Conservation (phyloP, 1,284 basidiomycete species). For the Pholiota adiposa region DNA sequence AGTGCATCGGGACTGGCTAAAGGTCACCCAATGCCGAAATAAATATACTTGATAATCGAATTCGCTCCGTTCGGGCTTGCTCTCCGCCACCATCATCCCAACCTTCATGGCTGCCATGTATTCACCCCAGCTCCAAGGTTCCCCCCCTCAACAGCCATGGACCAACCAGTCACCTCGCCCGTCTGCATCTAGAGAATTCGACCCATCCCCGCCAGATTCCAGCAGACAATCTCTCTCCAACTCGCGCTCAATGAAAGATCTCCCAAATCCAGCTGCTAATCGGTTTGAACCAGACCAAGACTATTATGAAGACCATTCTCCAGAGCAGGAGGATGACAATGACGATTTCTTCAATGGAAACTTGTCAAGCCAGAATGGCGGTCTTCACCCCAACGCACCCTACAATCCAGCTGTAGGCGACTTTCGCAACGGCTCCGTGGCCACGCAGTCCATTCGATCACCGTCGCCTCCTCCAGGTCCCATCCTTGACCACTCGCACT, state of each 20-base stretch:
- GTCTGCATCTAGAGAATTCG: slow-evolving; percentile 25
- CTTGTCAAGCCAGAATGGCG: slow-evolving; percentile 28
- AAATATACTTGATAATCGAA: slow-evolving; percentile 5
- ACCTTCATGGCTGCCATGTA: slow-evolving; percentile 30
- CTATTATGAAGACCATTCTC: slow-evolving; percentile 35
- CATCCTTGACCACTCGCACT: slow-evolving; percentile 91
- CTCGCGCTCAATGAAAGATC: slow-evolving; percentile 23
- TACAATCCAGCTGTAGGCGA: slow-evolving; percentile 34
- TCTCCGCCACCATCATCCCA: slow-evolving; percentile 22
- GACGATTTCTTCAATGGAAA: slow-evolving; percentile 51
- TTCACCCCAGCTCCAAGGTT: slow-evolving; percentile 24
- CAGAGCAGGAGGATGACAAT: slow-evolving; percentile 41
- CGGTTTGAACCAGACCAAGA: slow-evolving; percentile 30
- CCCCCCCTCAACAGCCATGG: slow-evolving; percentile 25
- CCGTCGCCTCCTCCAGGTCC: slow-evolving; percentile 64
- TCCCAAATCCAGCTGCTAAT: slow-evolving; percentile 20
- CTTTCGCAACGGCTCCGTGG: slow-evolving; percentile 36
- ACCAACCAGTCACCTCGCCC: slow-evolving; percentile 24
- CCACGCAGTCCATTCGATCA: slow-evolving; percentile 49
- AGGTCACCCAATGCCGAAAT: slow-evolving; percentile 2
- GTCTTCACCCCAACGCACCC: slow-evolving; percentile 29
- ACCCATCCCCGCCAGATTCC: slow-evolving; percentile 15
- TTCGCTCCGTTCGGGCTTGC: slow-evolving; percentile 8
- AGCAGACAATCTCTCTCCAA: slow-evolving; percentile 18
- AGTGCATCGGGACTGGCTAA: background rate